Evolutionary conservation across 257 asterid species (phyloP), one percentile per base, ranked within the genome.

Genomic region (Solanum appendiculatum): DNA sequence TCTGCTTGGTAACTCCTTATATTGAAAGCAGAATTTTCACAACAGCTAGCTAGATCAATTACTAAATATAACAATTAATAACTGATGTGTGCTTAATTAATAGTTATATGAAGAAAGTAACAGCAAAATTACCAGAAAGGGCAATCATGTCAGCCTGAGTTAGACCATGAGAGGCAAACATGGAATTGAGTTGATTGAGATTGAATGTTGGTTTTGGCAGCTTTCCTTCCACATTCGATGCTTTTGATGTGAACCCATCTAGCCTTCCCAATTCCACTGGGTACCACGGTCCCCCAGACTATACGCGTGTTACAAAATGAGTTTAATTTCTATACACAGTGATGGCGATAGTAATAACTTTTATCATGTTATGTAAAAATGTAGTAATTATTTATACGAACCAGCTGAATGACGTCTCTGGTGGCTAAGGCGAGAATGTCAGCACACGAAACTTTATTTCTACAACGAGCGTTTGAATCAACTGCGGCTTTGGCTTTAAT

Each of bases 341-440:
- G 4, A 31, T 25, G 5, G 1, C 23, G 10, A 51, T 0, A 48
- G 3, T 2, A 51, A 31, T 78, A 78, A 27, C 23, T 44, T 9
- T 27, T 54, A 14, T 39, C 5, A 84, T 11, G 7, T 36, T 11
- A 9, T 0, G 0, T 84, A n/a, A 84, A 14, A 36, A 8, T 51
- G 60, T 51, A 84, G 4, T 15, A 84, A 54, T 6, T 27, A 1
- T 34, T 6, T 20, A 29, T 36, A 91, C 95, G 0, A 15, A 95
- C 98, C 95, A 94, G 91, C 27, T 69, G 91, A 88, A 96, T 90
- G 82, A 91, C 98, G 56, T 96, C 99, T 1, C 99, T 90, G 9
- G 99, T 90, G 0, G 99, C 98, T 91, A 96, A 54, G 31, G 97
- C 95, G 12, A 96, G 96, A 92, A 96, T 95, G 83, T 96, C 99